Base-by-base conservation (phyloP, 306 rosid species). In the Rosa multiflora region DNA sequence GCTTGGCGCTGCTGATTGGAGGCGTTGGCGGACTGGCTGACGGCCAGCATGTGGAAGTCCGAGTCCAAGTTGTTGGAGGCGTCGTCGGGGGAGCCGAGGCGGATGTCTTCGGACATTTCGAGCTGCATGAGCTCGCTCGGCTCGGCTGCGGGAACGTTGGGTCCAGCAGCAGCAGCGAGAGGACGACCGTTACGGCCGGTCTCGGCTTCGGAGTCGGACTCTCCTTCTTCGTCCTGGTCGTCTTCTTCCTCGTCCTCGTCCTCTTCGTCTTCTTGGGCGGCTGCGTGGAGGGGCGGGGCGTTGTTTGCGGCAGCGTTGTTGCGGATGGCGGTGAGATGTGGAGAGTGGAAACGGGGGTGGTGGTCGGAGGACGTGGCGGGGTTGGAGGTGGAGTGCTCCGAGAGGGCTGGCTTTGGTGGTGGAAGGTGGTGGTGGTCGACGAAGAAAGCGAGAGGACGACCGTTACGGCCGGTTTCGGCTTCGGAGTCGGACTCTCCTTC, bases 321-420 rank as follows among this genome's bases (percentile, higher is more conserved):
- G 84, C 62, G 83, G 51, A 81, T 53, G 74, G 85, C 42, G 42
- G 79, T 74, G 40, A 70, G 40, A 0, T 86, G 80, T 8, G 80
- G 89, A 47, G 87, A 88, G 77, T 47, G 80, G 84, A 77, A 76
- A 48, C 68, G 79, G 39, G 76, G 68, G 72, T 81, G 88, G 69
- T 88, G 88, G 66, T 88, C 88, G 21, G 92, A 84, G 1, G 92
- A 91, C 73, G 93, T 49, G 55, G 88, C 79, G 9, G 98, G 97
- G 39, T 93, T 93, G 73, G 98, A 95, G 52, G 99, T 93, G 51
- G 99, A 95, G 63, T 91, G 94, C 79, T 86, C 98, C 0, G 99
- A 95, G 18, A 93, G 85, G 26, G 96, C 98, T 2, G 98, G 97
- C 75, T 95, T 95, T 7, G 90, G 89, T 17, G 90, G 93, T 0